phyloP scores from a whole-genome alignment of 2,329 filamentous ascomycete genomes.

The Aspergillus neotritici region DNA sequence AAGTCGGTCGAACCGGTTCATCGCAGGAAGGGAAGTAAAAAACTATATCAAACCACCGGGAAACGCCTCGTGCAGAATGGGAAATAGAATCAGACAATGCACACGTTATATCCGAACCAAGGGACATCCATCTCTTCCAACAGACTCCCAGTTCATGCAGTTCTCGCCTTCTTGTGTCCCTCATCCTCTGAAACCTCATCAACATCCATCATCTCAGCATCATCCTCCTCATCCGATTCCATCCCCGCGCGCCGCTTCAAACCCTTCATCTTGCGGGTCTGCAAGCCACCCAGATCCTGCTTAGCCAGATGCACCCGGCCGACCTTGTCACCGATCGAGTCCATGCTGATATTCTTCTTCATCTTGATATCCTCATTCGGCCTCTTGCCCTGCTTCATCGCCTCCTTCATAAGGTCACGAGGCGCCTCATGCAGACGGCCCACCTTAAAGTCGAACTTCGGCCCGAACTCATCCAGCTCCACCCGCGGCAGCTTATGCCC shows the following conservation, averaged over 20 bases:
- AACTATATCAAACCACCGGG: conserved; percentile 8
- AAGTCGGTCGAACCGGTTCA: conserved; percentile 6
- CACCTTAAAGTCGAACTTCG: conserved; percentile 83
- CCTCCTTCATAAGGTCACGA: conserved; percentile 74
- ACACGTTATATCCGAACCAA: conserved; percentile 21
- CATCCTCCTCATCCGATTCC: conserved; percentile 50
- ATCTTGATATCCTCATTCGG: conserved; percentile 50
- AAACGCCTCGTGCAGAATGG: conserved; percentile 14
- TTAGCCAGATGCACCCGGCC: conserved; percentile 85
- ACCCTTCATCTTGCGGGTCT: conserved; percentile 99
- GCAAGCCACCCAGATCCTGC: conserved; percentile 79
- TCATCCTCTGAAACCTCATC: conserved; percentile 36
- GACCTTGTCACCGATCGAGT: conserved; percentile 92
- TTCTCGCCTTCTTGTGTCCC: conserved; percentile 29
- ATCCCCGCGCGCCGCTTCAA: conserved; percentile 74
- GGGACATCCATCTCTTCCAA: conserved; percentile 16
- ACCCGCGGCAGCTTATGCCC: conserved; percentile 84
- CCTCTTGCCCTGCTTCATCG: conserved; percentile 76
- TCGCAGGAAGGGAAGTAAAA: conserved; percentile 8
- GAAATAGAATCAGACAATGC: conserved; percentile 14
- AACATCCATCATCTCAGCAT: conserved; percentile 46
- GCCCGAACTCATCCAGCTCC: conserved; percentile 92
- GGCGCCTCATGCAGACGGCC: conserved; percentile 77
- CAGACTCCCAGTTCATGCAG: conserved; percentile 18
- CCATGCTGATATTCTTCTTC: conserved; percentile 95